Evolutionary conservation across 257 asterid genomes (phyloP).

Genomic region (Henckelia pumila): DNA sequence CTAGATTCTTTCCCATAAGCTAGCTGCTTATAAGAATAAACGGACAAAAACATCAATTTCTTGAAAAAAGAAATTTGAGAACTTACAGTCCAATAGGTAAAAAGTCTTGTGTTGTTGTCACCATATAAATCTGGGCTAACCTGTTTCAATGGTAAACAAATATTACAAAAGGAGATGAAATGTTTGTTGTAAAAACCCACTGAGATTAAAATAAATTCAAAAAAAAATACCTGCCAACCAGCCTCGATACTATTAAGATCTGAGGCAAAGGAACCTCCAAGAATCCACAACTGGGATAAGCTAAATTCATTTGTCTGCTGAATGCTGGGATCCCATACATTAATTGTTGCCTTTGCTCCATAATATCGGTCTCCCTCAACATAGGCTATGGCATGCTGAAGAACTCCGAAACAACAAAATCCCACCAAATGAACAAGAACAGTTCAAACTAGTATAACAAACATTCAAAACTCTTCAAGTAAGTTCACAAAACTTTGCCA

Average conservation of each 20-base stretch:
- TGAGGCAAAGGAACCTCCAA: slow-evolving; percentile 72
- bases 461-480: background rate
- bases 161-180: background rate
- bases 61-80: slow-evolving; percentile 9
- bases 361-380: slow-evolving; percentile 72
- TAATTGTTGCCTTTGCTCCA: slow-evolving; percentile 87
- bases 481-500: background rate
- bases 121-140: slow-evolving; percentile 89
- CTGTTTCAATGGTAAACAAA: slow-evolving; percentile 35
- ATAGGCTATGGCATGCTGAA: slow-evolving; percentile 83
- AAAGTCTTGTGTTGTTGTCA: slow-evolving; percentile 77
- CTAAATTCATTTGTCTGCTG: slow-evolving; percentile 81
- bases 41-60: slow-evolving; percentile 14
- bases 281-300: slow-evolving; percentile 82
- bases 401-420: slow-evolving; percentile 50
- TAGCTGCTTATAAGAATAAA: slow-evolving; percentile 31
- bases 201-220: background rate
- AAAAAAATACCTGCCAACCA: slow-evolving; percentile 79
- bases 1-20: slow-evolving; percentile 21
- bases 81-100: slow-evolving; percentile 97
- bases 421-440: slow-evolving; percentile 17
- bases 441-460: slow-evolving; percentile 13
- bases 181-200: background rate
- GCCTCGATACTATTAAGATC: slow-evolving; percentile 92
- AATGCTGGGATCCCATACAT: slow-evolving; percentile 82